A percentile compares a stretch with the other conserved stretches of the same genome.
Evolutionary conservation across 768 basidiomycete genomes (phyloP).

Genomic region (Tricholoma hemisulphureum): DNA sequence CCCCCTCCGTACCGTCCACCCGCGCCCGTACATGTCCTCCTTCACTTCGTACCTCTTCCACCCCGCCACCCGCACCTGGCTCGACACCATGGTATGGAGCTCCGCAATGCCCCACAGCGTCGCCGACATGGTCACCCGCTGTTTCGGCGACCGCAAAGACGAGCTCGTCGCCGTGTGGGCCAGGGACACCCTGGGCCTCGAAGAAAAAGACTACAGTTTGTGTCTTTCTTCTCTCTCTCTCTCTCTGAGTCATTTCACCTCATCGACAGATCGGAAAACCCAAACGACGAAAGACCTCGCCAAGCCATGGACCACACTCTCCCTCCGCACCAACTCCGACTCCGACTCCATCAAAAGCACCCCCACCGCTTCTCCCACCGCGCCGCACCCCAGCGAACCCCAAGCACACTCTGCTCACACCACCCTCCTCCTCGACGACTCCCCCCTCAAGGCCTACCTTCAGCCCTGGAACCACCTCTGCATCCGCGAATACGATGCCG

Average conservation of each 20-base stretch:
- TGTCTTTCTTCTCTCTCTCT: conserved; percentile 15
- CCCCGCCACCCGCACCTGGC: conserved; percentile 56
- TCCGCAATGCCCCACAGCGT: conserved; percentile 83
- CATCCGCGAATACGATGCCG: conserved; percentile 60
- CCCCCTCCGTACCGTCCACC: conserved; percentile 43
- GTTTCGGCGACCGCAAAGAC: conserved; percentile 46
- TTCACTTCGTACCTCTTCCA: conserved; percentile 68
- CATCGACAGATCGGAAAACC: conserved; percentile 38
- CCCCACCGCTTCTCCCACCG: not conserved
- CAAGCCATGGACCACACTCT: conserved; percentile 57
- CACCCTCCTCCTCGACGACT: conserved; percentile 54
- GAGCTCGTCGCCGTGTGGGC: conserved; percentile 72
- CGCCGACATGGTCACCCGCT: conserved; percentile 64
- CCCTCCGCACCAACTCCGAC: too few species aligned
- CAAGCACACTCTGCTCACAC: conserved; percentile 41
- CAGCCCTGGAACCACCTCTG: conserved; percentile 86
- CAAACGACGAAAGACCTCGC: conserved; percentile 74
- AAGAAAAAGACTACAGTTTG: conserved; percentile 62
- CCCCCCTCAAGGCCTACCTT: conserved; percentile 53
- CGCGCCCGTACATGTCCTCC: conserved; percentile 63
- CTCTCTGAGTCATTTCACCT: not conserved
- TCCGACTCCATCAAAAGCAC: not conserved
- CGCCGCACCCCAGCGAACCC: not conserved
- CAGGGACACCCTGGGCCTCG: conserved; percentile 73
- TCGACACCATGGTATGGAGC: conserved; percentile 88